Conservation (phyloP, 2,329 filamentous ascomycete genomes). For the Dryadomyces quercus-mongolicae region DNA sequence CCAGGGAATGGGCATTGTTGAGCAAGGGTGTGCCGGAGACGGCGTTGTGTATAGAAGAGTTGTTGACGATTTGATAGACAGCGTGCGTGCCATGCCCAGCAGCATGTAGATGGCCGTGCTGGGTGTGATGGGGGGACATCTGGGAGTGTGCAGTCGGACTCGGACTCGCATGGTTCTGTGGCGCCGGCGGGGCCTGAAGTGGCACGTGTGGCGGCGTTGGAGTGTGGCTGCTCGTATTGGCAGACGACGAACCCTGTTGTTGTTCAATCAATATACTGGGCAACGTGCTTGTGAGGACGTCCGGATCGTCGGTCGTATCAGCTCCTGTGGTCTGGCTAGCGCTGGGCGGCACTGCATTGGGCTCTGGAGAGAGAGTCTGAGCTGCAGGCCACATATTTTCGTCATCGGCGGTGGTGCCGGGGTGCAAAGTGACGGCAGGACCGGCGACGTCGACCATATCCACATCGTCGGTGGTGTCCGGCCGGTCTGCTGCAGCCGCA, state of each 20-base stretch:
- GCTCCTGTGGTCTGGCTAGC: neutral
- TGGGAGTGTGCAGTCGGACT: neutral
- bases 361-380: neutral
- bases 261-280: too few species aligned
- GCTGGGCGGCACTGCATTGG: neutral
- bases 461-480: neutral
- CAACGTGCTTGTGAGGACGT: neutral
- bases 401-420: neutral
- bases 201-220: neutral
- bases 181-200: neutral
- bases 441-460: neutral
- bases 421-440: neutral
- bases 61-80: too few species aligned
- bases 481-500: neutral
- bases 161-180: neutral
- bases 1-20: neutral
- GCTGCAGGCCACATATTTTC: neutral
- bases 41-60: neutral
- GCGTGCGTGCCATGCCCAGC: too few species aligned
- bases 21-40: neutral
- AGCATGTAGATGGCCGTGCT: too few species aligned
- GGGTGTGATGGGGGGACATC: neutral
- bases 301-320: neutral
- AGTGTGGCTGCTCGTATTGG: too few species aligned
- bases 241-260: too few species aligned